These are phyloP conservation scores for Ascochyta pisi DNA, from an alignment of 2,329 filamentous ascomycete species.

Conservation along the genomic window DNA sequence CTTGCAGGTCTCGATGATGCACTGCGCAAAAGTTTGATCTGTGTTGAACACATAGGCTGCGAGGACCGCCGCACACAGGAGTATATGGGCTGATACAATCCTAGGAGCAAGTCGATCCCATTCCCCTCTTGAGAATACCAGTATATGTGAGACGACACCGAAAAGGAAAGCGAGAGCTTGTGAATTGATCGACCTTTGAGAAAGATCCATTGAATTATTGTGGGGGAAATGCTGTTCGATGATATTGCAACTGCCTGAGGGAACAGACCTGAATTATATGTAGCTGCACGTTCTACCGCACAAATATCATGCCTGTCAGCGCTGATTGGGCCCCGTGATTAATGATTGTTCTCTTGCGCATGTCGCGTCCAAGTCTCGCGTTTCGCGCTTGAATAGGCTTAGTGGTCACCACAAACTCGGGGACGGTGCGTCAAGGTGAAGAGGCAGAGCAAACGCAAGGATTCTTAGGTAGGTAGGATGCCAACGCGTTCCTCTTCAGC, in stretches of 20 bases:
- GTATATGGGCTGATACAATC: not conserved
- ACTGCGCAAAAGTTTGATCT: not conserved
- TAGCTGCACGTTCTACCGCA: not conserved
- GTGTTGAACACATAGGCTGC: not conserved
- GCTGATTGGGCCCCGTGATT: not conserved
- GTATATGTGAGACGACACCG: not conserved
- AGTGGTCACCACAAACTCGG: not conserved
- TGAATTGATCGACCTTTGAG: not conserved
- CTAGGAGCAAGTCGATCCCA: conserved; percentile 8
- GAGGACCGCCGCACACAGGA: not conserved
- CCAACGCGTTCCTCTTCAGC: too few species aligned
- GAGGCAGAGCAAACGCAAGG: not conserved
- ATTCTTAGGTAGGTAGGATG: too few species aligned
- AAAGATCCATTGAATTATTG: too few species aligned
- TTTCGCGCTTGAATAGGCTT: conserved; percentile 11
- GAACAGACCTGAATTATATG: not conserved
- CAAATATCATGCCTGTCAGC: not conserved
- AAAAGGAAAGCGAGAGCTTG: not conserved
- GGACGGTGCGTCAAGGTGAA: not conserved
- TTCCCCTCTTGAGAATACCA: conserved; percentile 3
- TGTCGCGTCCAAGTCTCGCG: conserved; percentile 1
- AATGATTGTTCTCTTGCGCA: conserved; percentile 3
- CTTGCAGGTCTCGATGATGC: not conserved
- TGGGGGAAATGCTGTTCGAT: not conserved
- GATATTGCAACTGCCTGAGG: not conserved